Base-by-base conservation (phyloP, 2,329 filamentous ascomycete species). In the Paecilomyces formosus region DNA sequence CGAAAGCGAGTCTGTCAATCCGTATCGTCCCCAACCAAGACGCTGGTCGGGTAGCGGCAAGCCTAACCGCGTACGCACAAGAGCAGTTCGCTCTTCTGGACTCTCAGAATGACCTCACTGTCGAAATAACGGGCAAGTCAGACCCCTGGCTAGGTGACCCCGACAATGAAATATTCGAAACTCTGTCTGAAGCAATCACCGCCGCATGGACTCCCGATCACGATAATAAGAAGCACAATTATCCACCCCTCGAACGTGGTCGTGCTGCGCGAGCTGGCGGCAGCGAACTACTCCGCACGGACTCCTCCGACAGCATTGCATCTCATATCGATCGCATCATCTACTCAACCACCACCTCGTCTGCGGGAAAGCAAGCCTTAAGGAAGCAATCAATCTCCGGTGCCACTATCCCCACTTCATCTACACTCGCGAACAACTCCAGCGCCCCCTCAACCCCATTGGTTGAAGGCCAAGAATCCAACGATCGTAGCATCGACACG, bases 141-240 rank as follows among this genome's bases (percentile, higher is more conserved):
- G 94, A 99, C 70, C 92, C 94, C 0, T 99, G 94, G 94, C 84
- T 99, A 0, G 93, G 94, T 13, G 91, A 97, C 66, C 92, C 91
- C 3, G 86, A 86, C 54, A 97, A 96, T 65, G 86, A 92, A 64
- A 92, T 97, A 59, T 99, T 97, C 74, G 85, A 88, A 62, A 95
- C 91, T 0, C 82, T 99, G 0, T 92, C 96, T 65, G 82, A 87
- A 60, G 94, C 92, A 0, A 88, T 97, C 55, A 85, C 92, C 67
- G 84, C 89, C 52, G 91, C 88, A 0, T 99, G 94, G 94, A 86
- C 86, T 0, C 71, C 71, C 1, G 64, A 68, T 45, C 62, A 66
- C 13, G 68, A 69, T n/a, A 61, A 57, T 28, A 69, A 68, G 15
- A 68, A 70, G 61, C 66, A 72, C 22, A 67, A 71, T 54, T 75